Evolutionary conservation across 139 green algal genomes (phyloP).

Genomic region (Zygnema cylindricum): DNA sequence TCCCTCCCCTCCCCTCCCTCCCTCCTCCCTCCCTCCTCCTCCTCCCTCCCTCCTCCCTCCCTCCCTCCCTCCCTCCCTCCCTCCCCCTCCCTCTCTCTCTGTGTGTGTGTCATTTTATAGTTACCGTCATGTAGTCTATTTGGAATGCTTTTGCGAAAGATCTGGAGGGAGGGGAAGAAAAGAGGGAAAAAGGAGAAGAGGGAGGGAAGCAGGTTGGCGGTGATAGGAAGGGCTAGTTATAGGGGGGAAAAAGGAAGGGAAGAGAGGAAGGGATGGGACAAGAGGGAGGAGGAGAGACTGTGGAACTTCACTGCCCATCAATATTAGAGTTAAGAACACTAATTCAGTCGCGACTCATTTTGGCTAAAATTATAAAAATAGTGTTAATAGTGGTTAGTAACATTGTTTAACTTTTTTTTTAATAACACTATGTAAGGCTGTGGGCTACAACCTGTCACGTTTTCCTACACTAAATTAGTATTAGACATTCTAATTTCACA

Average conservation of each 20-base stretch:
- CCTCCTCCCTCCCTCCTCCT: not conserved
- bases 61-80: not conserved
- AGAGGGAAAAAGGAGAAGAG: not conserved
- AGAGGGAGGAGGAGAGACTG: not conserved
- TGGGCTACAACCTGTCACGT: too few species aligned
- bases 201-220: constrained; percentile 22
- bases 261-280: not conserved
- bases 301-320: not conserved
- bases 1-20: not conserved
- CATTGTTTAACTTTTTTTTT: too few species aligned
- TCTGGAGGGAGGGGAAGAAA: not conserved
- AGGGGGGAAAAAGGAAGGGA: not conserved
- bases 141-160: not conserved
- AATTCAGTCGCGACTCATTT: too few species aligned
- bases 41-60: not conserved
- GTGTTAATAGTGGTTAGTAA: too few species aligned
- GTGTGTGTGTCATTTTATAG: too few species aligned
- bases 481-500: too few species aligned
- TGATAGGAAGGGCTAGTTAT: not conserved
- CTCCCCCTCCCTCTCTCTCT: too few species aligned
- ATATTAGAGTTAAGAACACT: too few species aligned
- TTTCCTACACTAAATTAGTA: too few species aligned
- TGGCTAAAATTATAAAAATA: too few species aligned
- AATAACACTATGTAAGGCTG: too few species aligned
- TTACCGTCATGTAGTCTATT: too few species aligned